Evolutionary conservation across 2,329 filamentous ascomycete species (phyloP).

Genomic region (Chaetomium olivaceum): DNA sequence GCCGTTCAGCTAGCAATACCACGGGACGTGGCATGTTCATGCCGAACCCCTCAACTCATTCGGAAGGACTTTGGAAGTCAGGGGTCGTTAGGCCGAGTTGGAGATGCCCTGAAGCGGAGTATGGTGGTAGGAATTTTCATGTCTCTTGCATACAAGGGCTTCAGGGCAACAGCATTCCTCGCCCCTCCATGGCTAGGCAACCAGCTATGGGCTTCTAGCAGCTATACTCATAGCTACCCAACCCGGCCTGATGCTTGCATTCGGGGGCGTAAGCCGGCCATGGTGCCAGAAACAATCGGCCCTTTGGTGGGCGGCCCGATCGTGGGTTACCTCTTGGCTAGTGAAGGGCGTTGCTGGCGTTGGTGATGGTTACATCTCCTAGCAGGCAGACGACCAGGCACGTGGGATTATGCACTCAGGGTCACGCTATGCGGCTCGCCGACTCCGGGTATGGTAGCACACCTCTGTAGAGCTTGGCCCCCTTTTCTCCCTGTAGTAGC

Average conservation of each 20-base stretch:
- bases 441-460: background rate
- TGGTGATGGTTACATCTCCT: slow-evolving; percentile 16
- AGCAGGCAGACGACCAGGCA: background rate
- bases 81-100: background rate
- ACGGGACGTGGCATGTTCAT: slow-evolving; percentile 1
- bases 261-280: slow-evolving; percentile 1
- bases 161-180: slow-evolving; percentile 5
- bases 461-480: background rate
- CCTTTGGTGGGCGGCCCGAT: slow-evolving; percentile 12
- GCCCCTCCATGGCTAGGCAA: background rate
- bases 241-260: slow-evolving; percentile 6
- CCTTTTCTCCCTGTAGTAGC: background rate
- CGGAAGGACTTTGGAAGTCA: background rate
- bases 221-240: slow-evolving; percentile 3
- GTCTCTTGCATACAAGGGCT: background rate
- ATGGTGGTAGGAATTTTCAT: background rate
- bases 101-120: background rate
- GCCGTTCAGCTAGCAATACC: background rate
- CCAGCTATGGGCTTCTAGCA: background rate
- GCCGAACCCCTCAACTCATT: background rate
- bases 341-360: background rate
- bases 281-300: slow-evolving; percentile 16
- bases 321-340: background rate
- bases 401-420: background rate
- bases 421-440: background rate